phyloP scores from a whole-genome alignment of 306 rosid species.

The Luffa aegyptiaca region DNA sequence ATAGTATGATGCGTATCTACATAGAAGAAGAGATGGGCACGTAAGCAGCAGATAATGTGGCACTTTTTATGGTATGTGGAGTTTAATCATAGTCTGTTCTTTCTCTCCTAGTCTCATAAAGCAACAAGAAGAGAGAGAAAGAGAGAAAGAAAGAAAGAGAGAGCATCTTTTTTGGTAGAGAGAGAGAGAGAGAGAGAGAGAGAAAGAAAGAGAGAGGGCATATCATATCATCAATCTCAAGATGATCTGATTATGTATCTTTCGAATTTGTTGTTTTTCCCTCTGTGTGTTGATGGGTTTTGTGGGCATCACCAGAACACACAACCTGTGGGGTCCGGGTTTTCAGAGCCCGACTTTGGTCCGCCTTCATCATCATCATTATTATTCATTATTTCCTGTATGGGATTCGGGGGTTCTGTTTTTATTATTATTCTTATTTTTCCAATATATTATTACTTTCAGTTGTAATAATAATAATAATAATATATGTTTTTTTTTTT shows the following conservation, averaged over 20 bases:
- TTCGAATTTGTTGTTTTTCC: background rate
- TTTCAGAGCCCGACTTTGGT: constrained; percentile 19
- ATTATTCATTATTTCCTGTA: constrained; percentile 8
- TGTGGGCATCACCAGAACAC: background rate
- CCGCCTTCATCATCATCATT: constrained; percentile 19
- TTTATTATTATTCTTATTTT: background rate
- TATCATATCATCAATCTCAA: constrained; percentile 39
- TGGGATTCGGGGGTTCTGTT: background rate
- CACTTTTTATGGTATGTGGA: background rate
- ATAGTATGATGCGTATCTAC: background rate
- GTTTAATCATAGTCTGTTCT: background rate
- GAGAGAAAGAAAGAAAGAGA: background rate
- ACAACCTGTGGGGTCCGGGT: constrained; percentile 16
- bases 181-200: constrained; percentile 56
- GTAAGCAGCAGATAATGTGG: background rate
- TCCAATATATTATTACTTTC: background rate
- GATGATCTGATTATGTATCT: constrained; percentile 33
- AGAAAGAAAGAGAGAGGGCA: constrained; percentile 43
- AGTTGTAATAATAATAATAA: no score
- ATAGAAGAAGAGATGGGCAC: background rate
- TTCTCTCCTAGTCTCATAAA: constrained; percentile 36
- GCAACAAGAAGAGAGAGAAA: constrained; percentile 14
- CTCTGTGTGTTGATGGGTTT: no score
- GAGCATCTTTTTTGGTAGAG: constrained; percentile 58
- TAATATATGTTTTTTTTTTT: background rate